These are phyloP conservation scores for Biscogniauxia mediterranea DNA, from an alignment of 2,329 filamentous ascomycete genomes.

Conservation along the genomic window DNA sequence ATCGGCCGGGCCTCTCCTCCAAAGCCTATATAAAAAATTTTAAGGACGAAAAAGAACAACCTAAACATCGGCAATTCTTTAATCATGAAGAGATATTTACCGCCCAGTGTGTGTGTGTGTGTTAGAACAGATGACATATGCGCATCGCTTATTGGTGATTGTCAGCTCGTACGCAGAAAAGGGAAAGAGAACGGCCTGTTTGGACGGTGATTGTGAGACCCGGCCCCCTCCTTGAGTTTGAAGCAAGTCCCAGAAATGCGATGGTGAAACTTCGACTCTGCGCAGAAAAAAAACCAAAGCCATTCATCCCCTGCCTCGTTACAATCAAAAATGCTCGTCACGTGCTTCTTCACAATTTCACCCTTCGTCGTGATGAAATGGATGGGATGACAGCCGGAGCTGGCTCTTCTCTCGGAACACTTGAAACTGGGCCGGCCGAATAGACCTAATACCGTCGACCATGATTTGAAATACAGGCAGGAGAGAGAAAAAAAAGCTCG, in stretches of 20 bases:
- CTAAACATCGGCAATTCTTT: not conserved
- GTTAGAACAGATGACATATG: not conserved
- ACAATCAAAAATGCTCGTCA: not conserved
- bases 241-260: slow-evolving; percentile 1
- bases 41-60: not conserved
- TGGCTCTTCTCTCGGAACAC: no score
- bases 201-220: not conserved
- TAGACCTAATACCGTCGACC: not conserved
- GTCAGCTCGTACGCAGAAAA: not conserved
- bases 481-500: not conserved
- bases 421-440: not conserved
- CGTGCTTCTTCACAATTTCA: not conserved
- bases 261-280: not conserved
- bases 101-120: no score
- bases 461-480: not conserved
- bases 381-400: no score
- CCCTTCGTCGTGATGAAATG: not conserved
- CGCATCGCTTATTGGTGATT: not conserved
- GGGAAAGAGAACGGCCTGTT: not conserved
- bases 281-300: not conserved
- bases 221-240: not conserved
- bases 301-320: not conserved
- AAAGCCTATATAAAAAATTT: no score
- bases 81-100: not conserved
- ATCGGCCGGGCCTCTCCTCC: not conserved